These are phyloP conservation scores for Escallonia herrerae DNA, from an alignment of 129 eudicot species.

Conservation along the genomic window DNA sequence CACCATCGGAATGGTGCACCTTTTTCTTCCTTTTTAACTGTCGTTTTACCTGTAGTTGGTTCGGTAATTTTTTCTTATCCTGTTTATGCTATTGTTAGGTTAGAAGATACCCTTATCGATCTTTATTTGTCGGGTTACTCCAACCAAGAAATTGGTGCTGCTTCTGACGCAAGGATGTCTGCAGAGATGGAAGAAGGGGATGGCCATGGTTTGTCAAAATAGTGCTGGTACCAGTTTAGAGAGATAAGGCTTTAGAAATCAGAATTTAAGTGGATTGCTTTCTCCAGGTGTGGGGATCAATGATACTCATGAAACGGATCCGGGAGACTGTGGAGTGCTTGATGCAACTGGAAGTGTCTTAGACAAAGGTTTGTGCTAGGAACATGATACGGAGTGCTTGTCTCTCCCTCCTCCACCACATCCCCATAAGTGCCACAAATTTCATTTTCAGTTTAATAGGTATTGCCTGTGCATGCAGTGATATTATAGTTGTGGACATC, in stretches of 20 bases:
- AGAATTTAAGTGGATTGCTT: conserved; percentile 13
- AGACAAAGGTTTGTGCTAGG: conserved; percentile 47
- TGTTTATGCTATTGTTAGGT: conserved; percentile 36
- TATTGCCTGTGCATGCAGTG: too few relatives aligned
- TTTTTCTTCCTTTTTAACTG: neutral
- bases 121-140: conserved; percentile 78
- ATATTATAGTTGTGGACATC: neutral
- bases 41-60: neutral
- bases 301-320: conserved; percentile 40
- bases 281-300: conserved; percentile 36
- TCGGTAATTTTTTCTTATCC: neutral
- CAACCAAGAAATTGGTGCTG: conserved; percentile 30
- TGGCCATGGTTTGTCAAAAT: conserved; percentile 10
- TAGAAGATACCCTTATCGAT: conserved; percentile 87
- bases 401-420: too few relatives aligned
- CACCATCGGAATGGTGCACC: conserved; percentile 80
- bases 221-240: conserved; percentile 3
- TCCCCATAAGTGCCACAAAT: too few relatives aligned
- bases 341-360: conserved; percentile 30
- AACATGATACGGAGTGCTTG: too few relatives aligned
- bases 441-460: too few relatives aligned
- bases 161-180: conserved; percentile 24
- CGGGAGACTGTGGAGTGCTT: conserved; percentile 36
- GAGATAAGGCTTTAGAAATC: conserved; percentile 3
- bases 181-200: conserved; percentile 19